These are phyloP conservation scores for Pogostemon cablin DNA, from an alignment of 257 asterid species.

Conservation along the genomic window DNA sequence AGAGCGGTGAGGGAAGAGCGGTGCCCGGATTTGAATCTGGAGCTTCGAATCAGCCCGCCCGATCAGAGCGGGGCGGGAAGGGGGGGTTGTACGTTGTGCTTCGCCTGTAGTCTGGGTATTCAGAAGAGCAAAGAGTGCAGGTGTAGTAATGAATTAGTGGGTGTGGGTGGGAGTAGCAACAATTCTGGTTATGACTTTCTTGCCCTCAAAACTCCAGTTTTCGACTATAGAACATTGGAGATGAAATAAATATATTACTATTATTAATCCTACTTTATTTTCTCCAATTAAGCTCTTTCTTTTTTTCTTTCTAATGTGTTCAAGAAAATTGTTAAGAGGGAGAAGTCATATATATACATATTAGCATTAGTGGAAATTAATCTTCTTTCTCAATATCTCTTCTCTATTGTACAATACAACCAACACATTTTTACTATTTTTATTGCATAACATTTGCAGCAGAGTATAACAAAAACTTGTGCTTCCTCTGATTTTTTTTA, in stretches of 20 bases:
- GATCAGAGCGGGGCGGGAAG: conserved; percentile 35
- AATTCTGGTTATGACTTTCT: conserved; percentile 59
- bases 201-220: conserved; percentile 59
- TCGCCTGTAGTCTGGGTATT: conserved; percentile 69
- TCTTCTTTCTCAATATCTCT: conserved; percentile 32
- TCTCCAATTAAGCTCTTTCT: background rate
- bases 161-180: conserved; percentile 33
- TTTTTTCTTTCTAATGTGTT: conserved; percentile 21
- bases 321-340: conserved; percentile 18
- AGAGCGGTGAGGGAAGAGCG: conserved; percentile 29
- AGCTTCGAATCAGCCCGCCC: conserved; percentile 87
- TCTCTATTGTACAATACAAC: conserved; percentile 38
- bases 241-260: conserved; percentile 42
- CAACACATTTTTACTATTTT: background rate
- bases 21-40: conserved; percentile 89
- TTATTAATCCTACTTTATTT: too few relatives aligned
- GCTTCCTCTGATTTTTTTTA: too few relatives aligned
- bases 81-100: conserved; percentile 45
- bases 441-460: conserved; percentile 23
- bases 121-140: conserved; percentile 65
- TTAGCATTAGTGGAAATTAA: conserved; percentile 21
- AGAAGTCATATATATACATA: conserved; percentile 24
- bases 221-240: conserved; percentile 82
- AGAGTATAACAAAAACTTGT: conserved; percentile 16
- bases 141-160: conserved; percentile 32